Percentiles rank a stretch among this genome's conserved stretches.
Conservation (phyloP, 805 yeast genomes). For the Saccharomyces mikatae region DNA sequence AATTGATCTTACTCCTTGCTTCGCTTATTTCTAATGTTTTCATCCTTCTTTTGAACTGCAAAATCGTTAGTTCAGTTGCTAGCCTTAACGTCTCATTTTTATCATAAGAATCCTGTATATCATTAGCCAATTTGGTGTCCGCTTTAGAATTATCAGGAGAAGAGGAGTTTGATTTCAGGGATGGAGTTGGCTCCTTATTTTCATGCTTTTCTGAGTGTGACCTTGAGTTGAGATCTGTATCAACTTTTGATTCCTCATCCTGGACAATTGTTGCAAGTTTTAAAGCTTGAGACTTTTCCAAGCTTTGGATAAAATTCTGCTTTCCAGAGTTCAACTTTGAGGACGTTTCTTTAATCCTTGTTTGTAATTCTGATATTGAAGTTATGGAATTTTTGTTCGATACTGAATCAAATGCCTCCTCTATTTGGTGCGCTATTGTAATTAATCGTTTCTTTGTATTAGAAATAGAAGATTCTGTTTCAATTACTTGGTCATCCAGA, state of each 20-base stretch:
- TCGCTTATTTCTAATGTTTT: slow-evolving; percentile 43
- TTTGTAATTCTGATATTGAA: background rate
- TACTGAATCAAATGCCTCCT: background rate
- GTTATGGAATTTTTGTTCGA: background rate
- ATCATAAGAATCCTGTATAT: slow-evolving; percentile 1
- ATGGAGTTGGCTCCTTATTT: background rate
- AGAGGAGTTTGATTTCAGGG: background rate
- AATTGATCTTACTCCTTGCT: slow-evolving; percentile 38
- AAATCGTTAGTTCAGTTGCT: slow-evolving; percentile 38
- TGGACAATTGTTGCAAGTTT: slow-evolving; percentile 51
- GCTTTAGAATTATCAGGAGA: background rate
- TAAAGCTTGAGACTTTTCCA: slow-evolving; percentile 60
- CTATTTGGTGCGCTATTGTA: background rate
- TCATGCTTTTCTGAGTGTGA: background rate
- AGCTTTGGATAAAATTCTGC: slow-evolving; percentile 19
- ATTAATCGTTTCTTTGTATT: background rate
- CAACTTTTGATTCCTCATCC: slow-evolving; percentile 37
- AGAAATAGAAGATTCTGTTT: background rate
- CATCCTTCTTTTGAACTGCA: slow-evolving; percentile 44
- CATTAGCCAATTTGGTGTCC: background rate
- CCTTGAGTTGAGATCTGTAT: slow-evolving; percentile 6
- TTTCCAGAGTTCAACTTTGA: slow-evolving; percentile 2
- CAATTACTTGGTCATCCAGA: background rate
- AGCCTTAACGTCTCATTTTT: slow-evolving; percentile 18
- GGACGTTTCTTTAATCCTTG: background rate